phyloP scores from a whole-genome alignment of 352 stramenopile species.

The Salisapilia sapeloensis region DNA sequence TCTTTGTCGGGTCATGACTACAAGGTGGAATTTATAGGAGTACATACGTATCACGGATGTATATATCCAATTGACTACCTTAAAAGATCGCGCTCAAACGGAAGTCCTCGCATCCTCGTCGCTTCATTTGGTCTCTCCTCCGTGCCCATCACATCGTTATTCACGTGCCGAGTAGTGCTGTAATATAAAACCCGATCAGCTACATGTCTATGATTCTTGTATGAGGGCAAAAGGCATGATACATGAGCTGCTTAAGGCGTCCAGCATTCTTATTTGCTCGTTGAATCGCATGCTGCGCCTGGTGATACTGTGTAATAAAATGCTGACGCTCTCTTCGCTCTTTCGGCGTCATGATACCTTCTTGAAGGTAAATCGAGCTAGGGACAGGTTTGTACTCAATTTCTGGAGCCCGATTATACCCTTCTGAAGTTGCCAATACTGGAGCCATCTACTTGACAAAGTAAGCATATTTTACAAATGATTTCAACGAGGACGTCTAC shows the following conservation, averaged over 20 bases:
- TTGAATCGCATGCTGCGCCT: slow-evolving; percentile 28
- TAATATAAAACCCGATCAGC: background rate
- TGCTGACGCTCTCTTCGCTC: slow-evolving; percentile 47
- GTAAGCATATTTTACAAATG: slow-evolving; percentile 4
- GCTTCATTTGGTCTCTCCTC: slow-evolving; percentile 1
- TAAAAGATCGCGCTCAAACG: slow-evolving; percentile 27
- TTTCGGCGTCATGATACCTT: slow-evolving; percentile 54
- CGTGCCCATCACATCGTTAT: slow-evolving; percentile 23
- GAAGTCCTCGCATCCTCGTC: slow-evolving; percentile 13
- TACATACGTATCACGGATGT: background rate
- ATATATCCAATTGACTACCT: slow-evolving; percentile 6
- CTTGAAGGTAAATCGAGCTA: slow-evolving; percentile 28
- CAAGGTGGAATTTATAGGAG: slow-evolving; percentile 1
- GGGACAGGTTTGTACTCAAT: slow-evolving; percentile 30
- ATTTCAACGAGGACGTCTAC: slow-evolving; percentile 2
- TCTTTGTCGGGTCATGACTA: slow-evolving; percentile 17
- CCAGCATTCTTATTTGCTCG: slow-evolving; percentile 36
- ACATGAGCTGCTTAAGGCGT: slow-evolving; percentile 61
- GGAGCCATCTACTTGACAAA: slow-evolving; percentile 12
- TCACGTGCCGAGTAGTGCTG: slow-evolving; percentile 31
- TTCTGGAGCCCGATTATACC: slow-evolving; percentile 16
- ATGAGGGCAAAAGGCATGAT: slow-evolving; percentile 1
- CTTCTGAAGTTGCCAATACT: slow-evolving; percentile 27
- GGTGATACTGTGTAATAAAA: slow-evolving; percentile 41
- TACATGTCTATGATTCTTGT: slow-evolving; percentile 4